Evolutionary conservation across 108 stramenopile species (phyloP).

Genomic region (Stephanodiscus minutulus): DNA sequence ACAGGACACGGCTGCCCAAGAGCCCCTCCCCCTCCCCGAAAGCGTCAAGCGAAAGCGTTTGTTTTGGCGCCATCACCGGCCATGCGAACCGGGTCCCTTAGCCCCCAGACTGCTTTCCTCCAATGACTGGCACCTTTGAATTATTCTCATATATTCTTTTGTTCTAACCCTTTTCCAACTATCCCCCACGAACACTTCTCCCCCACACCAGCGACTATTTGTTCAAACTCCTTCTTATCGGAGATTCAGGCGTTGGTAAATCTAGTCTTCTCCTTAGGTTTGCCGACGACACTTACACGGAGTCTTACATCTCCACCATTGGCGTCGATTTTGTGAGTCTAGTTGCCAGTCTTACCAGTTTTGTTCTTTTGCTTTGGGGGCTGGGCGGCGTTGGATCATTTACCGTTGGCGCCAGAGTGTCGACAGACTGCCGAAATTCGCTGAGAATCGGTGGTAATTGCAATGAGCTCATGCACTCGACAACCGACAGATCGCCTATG

Average conservation of each 20-base stretch:
- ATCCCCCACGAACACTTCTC: not conserved
- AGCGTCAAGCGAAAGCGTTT: not conserved
- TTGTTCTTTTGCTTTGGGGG: not conserved
- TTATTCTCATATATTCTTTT: not conserved
- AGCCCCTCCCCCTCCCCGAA: not conserved
- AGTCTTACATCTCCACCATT: slow-evolving; percentile 98
- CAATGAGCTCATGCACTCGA: not conserved
- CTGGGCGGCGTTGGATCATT: not conserved
- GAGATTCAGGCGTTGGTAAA: slow-evolving; percentile 96
- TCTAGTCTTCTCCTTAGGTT: slow-evolving; percentile 91
- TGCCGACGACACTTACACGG: slow-evolving; percentile 98
- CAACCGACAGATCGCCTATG: not conserved
- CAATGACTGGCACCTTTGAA: not conserved
- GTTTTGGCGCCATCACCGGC: not conserved
- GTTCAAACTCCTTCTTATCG: slow-evolving; percentile 94
- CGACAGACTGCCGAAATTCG: too few relatives aligned
- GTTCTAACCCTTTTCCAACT: not conserved
- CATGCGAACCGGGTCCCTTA: not conserved
- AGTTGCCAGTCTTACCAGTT: not conserved
- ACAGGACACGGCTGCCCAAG: not conserved
- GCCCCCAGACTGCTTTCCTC: too few relatives aligned
- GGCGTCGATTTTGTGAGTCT: slow-evolving; percentile 97
- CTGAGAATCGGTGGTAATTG: not conserved
- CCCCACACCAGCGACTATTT: slow-evolving; percentile 79
- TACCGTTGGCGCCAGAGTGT: not conserved